Conservation (phyloP, 306 rosid species). For the Bauhinia variegata region DNA sequence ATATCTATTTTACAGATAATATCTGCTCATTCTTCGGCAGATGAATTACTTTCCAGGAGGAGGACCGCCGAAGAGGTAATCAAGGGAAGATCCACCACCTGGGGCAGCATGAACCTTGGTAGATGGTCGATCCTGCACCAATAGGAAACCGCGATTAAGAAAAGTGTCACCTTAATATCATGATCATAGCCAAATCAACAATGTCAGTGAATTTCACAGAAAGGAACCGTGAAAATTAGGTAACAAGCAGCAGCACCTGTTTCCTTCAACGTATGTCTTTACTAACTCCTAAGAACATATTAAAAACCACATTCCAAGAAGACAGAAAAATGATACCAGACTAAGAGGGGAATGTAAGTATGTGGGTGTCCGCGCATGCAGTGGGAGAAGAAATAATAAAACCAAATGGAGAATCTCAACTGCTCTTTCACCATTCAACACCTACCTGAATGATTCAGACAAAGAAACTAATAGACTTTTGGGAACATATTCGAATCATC, state of each 20-base stretch:
- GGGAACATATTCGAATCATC: neutral
- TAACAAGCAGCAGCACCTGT: too few species aligned
- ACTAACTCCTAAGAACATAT: too few species aligned
- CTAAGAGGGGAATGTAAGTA: too few species aligned
- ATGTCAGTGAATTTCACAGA: neutral
- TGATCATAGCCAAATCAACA: neutral
- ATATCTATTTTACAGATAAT: constrained; percentile 33
- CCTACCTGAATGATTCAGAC: neutral
- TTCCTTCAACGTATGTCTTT: too few species aligned
- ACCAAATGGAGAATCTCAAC: too few species aligned
- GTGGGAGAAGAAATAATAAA: too few species aligned
- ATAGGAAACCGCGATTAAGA: constrained; percentile 19
- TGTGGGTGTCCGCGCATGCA: too few species aligned
- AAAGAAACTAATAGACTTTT: neutral
- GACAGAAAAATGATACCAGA: too few species aligned
- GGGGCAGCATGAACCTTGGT: constrained; percentile 85
- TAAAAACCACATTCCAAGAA: too few species aligned
- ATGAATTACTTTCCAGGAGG: constrained; percentile 45
- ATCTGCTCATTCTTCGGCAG: constrained; percentile 21
- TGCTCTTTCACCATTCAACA: neutral
- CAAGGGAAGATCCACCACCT: constrained; percentile 82
- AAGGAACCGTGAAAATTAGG: too few species aligned
- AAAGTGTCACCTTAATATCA: constrained; percentile 2
- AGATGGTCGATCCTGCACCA: constrained; percentile 79
- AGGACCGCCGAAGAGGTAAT: constrained; percentile 68